Base-by-base conservation (phyloP, 2,329 filamentous ascomycete genomes). In the Aaosphaeria pasadenensis region DNA sequence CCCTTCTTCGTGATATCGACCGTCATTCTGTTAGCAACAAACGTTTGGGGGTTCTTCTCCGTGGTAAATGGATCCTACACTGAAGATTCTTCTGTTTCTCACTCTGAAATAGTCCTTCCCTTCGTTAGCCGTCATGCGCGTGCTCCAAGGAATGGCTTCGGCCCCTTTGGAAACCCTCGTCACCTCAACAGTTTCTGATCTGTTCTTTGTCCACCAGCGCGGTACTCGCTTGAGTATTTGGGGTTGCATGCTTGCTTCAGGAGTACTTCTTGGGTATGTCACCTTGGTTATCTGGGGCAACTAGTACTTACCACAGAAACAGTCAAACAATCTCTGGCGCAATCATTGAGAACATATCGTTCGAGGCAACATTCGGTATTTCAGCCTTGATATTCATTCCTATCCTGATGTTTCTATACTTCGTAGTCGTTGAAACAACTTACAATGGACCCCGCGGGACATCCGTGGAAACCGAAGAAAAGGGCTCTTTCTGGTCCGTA, bases 141-240 rank as follows among this genome's bases (percentile, higher is more conserved):
- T 95, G 43, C 80, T 95, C 43, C 91, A 96, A 69, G 92, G 92
- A 28, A 82, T 96, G 38, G 91, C 87, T 0, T 80, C 90, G 24
- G 91, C 91, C 4, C 91, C 92, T 0, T 96, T 94, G 53, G 92
- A 97, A 71, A 88, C 89, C 1, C 76, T 96, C 24, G 86, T 96
- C 50, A 96, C 95, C 64, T 89, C 89, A 1, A 87, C 86, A 30
- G 89, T 97, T 2, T 92, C 91, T 32, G 92, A 97, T 67, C 69
- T 97, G 46, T 96, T 91, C 72, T 95, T 86, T 68, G 89, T 96
- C 24, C 92, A 92, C 72, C 84, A 88, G 74, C 81, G 89, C 50
- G 91, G 91, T 35, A 83, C 86, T 54, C 84, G 91, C 43, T 96
- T 96, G 87, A 91, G 91, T 1, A 79, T 95, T 44, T 75, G 74